Evolutionary conservation across 768 basidiomycete genomes (phyloP).

Genomic region (Russula foetens): DNA sequence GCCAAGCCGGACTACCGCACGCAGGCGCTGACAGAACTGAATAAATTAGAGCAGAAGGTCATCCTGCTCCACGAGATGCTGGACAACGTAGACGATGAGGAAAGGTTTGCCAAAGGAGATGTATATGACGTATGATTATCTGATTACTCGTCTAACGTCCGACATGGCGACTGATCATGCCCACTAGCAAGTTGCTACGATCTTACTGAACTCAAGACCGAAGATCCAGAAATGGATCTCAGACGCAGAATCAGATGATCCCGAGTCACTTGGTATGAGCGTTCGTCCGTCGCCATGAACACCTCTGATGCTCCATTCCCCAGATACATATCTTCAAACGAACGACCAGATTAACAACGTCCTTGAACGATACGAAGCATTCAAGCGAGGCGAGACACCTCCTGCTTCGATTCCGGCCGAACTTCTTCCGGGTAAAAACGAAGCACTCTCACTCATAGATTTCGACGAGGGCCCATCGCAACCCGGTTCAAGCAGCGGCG

Average conservation of each 20-base stretch:
- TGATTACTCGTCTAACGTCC: conserved; percentile 11
- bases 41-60: conserved; percentile 91
- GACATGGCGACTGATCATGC: conserved; percentile 1
- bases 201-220: conserved; percentile 75
- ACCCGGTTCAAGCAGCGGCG: conserved; percentile 19
- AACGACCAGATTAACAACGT: conserved; percentile 98
- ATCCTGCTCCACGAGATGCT: conserved; percentile 96
- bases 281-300: background rate
- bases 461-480: conserved; percentile 47
- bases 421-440: conserved; percentile 32
- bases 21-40: conserved; percentile 83
- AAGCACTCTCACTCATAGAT: conserved; percentile 58
- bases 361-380: conserved; percentile 83
- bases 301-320: background rate
- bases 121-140: conserved; percentile 71
- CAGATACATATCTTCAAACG: conserved; percentile 89
- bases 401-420: conserved; percentile 59
- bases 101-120: conserved; percentile 81
- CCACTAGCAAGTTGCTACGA: conserved; percentile 77
- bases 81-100: conserved; percentile 75
- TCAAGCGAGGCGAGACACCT: conserved; percentile 83
- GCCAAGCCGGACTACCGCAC: conserved; percentile 89
- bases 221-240: conserved; percentile 98
- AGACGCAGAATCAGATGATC: conserved; percentile 83
- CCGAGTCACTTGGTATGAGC: conserved; percentile 72